phyloP scores from a whole-genome alignment of 2,329 filamentous ascomycete genomes.

The Sarocladium brachiariae region DNA sequence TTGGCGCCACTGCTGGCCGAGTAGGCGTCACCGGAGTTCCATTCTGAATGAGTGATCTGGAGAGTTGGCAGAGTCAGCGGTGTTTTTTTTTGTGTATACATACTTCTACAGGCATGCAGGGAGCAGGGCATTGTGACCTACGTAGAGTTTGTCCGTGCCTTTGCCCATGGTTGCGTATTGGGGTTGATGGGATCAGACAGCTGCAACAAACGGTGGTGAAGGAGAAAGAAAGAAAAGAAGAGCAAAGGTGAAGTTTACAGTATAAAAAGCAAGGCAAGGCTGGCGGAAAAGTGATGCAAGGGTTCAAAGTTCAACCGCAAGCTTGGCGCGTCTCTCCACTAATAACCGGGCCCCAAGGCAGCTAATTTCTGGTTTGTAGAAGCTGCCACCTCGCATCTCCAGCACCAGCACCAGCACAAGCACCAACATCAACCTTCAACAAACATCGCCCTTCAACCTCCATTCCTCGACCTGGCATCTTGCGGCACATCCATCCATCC shows the following conservation, averaged over 20 bases:
- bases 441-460: background rate
- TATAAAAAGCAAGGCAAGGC: background rate
- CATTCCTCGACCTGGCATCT: background rate
- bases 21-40: slow-evolving; percentile 86
- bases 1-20: slow-evolving; percentile 70
- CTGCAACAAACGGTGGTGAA: background rate
- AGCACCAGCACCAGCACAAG: background rate
- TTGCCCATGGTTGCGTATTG: slow-evolving; percentile 29
- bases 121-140: slow-evolving; percentile 21
- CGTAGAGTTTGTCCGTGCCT: slow-evolving; percentile 40
- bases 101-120: too few species aligned
- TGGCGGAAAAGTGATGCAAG: slow-evolving; percentile 2
- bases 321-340: slow-evolving; percentile 7
- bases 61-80: slow-evolving; percentile 2
- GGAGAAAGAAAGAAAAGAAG: background rate
- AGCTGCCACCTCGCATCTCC: slow-evolving; percentile 11
- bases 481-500: background rate
- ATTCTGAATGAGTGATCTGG: slow-evolving; percentile 91
- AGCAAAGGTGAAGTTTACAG: background rate
- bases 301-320: too few species aligned
- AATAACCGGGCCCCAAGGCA: slow-evolving; percentile 1
- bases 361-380: too few species aligned
- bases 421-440: background rate
- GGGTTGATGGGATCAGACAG: background rate
- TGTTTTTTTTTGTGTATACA: too few species aligned